Evolutionary conservation across 768 basidiomycete species (phyloP), one percentile per base, ranked within the genome.

Genomic region (Lactarius indigo): DNA sequence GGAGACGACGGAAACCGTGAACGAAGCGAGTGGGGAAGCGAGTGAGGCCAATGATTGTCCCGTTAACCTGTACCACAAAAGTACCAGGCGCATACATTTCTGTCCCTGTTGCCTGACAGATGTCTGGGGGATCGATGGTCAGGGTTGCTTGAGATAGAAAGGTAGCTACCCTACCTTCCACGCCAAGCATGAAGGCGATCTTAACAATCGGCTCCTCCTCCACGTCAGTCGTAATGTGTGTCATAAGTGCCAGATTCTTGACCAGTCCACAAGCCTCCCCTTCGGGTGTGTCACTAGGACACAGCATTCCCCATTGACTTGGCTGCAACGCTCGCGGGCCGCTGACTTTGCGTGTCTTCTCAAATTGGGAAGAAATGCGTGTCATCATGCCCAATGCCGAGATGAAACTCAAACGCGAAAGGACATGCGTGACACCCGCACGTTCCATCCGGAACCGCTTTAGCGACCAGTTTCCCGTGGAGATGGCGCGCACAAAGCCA

Each of bases 321-420:
- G 97, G 96, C 75, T 99, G 97, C 67, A 99, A 78, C 26, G 96
- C 96, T 72, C 97, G 87, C 35, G 97, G 97, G 50, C 97, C 97
- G 71, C 94, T 96, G 66, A 99, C 97, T 77, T 99, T 99, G 65
- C 97, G 82, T 26, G 97, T 98, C 84, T 99, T 99, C 78, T 99
- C 97, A 75, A 99, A 99, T 78, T 99, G 97, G 26, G 94, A 96
- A 13, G 92, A 91, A 70, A 99, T 99, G 28, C 97, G 89, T 10
- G 97, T 99, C 97, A 99, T 99, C 97, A 98, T 99, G 18, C 97
- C 97, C 18, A 99, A 83, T 1, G 97, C 97, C 64, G 94, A 92
- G 76, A 99, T 97, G 82, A 96, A 99, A 74, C 90, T 92, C 59
- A 99, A 80, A 50, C 97, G 88, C 73, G 91, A 94, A 30, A 99